These are phyloP conservation scores for Thozetella sp. DNA, from an alignment of 495 filamentous ascomycete genomes.

Conservation along the genomic window DNA sequence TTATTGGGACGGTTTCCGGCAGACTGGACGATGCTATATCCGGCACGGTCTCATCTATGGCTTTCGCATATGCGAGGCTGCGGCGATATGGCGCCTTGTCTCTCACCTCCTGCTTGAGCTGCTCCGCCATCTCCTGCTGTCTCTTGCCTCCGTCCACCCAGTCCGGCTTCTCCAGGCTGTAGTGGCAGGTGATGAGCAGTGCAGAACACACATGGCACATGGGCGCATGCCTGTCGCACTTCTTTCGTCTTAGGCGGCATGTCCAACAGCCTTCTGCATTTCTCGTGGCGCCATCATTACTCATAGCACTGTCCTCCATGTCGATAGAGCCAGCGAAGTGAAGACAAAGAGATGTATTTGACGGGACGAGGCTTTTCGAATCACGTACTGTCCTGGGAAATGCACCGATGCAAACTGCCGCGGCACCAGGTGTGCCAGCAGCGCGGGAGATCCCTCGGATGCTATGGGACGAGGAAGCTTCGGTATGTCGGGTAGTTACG, in stretches of 20 bases:
- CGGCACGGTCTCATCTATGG: background rate
- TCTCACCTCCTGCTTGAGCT: conserved; percentile 40
- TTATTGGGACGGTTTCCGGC: background rate
- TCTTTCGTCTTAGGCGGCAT: conserved; percentile 45
- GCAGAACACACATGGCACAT: conserved; percentile 33
- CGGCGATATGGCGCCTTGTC: conserved; percentile 33
- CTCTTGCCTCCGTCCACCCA: conserved; percentile 46
- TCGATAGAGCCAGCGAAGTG: background rate
- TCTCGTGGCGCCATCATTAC: background rate
- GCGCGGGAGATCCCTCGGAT: background rate
- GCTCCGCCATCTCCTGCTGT: conserved; percentile 40
- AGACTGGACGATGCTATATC: background rate
- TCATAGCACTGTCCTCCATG: background rate
- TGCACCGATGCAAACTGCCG: background rate
- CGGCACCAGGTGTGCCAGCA: background rate
- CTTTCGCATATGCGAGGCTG: background rate
- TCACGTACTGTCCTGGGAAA: too few relatives aligned
- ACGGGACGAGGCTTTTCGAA: too few relatives aligned
- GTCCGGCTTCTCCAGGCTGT: conserved; percentile 33
- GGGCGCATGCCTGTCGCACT: conserved; percentile 40
- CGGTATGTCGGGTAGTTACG: background rate
- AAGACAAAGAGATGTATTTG: too few relatives aligned
- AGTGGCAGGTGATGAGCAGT: conserved; percentile 38
- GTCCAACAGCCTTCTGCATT: conserved; percentile 38
- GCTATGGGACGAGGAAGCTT: background rate